A percentile compares a stretch with the other conserved stretches of the same genome.
Conservation (phyloP, 306 rosid genomes). For the Ormosia semicastrata region DNA sequence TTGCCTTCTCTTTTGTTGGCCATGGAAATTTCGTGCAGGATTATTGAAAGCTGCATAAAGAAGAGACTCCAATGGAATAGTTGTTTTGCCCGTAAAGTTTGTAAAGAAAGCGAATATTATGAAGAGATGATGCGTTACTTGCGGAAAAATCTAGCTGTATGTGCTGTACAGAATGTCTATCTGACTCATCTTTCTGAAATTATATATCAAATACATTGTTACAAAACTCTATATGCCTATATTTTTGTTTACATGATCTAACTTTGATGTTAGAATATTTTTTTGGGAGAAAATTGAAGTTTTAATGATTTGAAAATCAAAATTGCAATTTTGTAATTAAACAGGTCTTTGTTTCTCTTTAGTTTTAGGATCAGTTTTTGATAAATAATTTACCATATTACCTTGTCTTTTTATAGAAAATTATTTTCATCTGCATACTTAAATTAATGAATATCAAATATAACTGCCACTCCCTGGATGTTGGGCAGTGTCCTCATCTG, state of each 20-base stretch:
- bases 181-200: constrained; percentile 20
- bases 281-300: not conserved
- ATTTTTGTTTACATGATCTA: constrained; percentile 7
- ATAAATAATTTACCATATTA: not conserved
- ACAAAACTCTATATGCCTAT: not conserved
- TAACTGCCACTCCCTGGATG: not conserved
- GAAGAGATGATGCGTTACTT: constrained; percentile 95
- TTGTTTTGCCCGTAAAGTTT: constrained; percentile 84
- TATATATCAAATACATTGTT: constrained; percentile 5
- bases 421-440: not conserved
- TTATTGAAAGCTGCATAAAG: constrained; percentile 74
- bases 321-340: not conserved
- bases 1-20: not conserved
- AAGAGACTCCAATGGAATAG: constrained; percentile 91
- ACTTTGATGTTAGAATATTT: not conserved
- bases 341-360: constrained; percentile 4
- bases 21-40: constrained; percentile 56
- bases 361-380: not conserved
- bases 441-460: not conserved
- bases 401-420: not conserved
- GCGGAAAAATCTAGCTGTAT: constrained; percentile 85
- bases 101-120: constrained; percentile 91
- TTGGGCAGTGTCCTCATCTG: not conserved
- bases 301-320: not conserved
- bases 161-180: constrained; percentile 33